Evolutionary conservation across 768 basidiomycete species (phyloP), one percentile per base, ranked within the genome.

Genomic region (Lactifluus volemus): DNA sequence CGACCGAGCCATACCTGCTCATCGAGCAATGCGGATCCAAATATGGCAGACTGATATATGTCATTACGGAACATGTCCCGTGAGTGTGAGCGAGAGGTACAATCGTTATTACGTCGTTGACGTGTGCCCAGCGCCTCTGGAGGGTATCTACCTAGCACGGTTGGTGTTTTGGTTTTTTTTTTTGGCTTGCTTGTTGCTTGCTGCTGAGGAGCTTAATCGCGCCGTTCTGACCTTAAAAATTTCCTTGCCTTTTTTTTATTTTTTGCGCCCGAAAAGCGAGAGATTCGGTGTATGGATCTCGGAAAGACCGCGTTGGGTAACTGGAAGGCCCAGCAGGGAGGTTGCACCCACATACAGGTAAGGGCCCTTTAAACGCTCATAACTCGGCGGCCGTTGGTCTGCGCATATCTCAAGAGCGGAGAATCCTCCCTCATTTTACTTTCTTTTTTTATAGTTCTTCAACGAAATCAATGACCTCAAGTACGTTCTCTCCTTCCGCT

Each of bases 271-370:
- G 25, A 25, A 36, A 64, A 75, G 74, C 71, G 75, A 65, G 76
- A 77, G 66, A 77, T 76, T 49, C 70, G 76, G 55, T 76, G 75
- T 56, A 76, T 77, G 77, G 75, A 76, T 67, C 65, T 76, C 42
- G 76, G 74, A 14, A 69, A 56, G n/a, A 74, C 75, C 50, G 75
- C 74, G 11, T 67, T 76, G 1, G 75, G 75, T 57, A 67, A 75
- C 49, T 76, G 75, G 71, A 76, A 76, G 59, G 73, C 73, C 57
- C 70, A 63, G 49, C 75, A 74, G 57, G 74, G 67, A 3, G 76
- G 76, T 11, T 76, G 75, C 61, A 75, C 75, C 4, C 76, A 76
- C 49, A 76, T 77, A 69, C 75, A 76, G 67, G 75, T 75, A 63
- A 62, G 74, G 25, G 25, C 2, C 25, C 61, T 41, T 17, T 15